These are phyloP conservation scores for Verticillium longisporum DNA, from an alignment of 2,329 filamentous ascomycete species.

Conservation along the genomic window DNA sequence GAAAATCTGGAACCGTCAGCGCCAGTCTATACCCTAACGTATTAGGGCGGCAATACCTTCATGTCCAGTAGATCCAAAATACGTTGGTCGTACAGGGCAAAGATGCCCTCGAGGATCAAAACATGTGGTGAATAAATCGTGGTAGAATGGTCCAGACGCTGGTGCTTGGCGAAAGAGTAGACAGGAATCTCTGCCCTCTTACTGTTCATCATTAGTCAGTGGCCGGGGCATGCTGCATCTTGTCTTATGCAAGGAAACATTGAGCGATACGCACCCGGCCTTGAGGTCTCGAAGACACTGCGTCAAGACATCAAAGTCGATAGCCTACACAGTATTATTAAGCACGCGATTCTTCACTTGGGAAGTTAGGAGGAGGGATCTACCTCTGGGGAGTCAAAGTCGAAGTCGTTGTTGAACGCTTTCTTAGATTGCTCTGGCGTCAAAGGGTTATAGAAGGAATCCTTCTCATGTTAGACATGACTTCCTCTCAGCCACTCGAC, in stretches of 20 bases:
- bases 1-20: conserved; percentile 59
- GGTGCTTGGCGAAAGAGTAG: conserved; percentile 92
- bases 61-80: conserved; percentile 85
- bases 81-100: conserved; percentile 83
- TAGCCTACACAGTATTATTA: conserved; percentile 43
- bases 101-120: conserved; percentile 89
- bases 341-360: no score
- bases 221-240: no score
- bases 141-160: conserved; percentile 70
- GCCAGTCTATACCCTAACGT: not conserved
- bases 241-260: not conserved
- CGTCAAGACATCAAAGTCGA: conserved; percentile 88
- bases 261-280: conserved; percentile 61
- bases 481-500: not conserved
- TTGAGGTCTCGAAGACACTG: conserved; percentile 78
- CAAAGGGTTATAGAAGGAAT: conserved; percentile 94
- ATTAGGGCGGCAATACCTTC: conserved; percentile 49
- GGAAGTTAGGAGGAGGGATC: not conserved
- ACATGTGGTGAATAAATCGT: conserved; percentile 96
- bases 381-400: conserved; percentile 83
- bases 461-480: conserved; percentile 42
- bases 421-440: conserved; percentile 68
- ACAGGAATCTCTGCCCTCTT: conserved; percentile 86
- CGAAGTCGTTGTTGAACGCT: conserved; percentile 87
- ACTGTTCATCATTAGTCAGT: conserved; percentile 32